Evolutionary conservation across 1,284 basidiomycete genomes (phyloP), one percentile per base, ranked within the genome.

Genomic region (Porodaedalea pini): DNA sequence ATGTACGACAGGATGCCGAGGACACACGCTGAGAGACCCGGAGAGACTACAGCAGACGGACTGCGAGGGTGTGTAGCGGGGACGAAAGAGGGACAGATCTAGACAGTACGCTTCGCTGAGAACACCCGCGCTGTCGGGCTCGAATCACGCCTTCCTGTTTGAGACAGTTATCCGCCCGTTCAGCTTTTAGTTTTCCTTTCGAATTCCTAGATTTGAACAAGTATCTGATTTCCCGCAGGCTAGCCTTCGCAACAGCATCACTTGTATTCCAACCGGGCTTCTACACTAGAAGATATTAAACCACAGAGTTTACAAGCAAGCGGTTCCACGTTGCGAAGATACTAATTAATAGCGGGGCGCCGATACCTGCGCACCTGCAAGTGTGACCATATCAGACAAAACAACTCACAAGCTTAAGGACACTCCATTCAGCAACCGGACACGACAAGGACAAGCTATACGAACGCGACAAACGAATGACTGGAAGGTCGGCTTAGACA

Each of bases 401-500:
- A 32, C 6, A 32, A 31, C 6, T 32, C 51, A 44, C n/a, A 34
- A 25, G 25, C 6, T n/a, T 11, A 34, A 53, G 25, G 29, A 29
- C 36, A 54, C 36, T 44, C 41, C 41, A 54, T 45, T 45, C 51
- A 44, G 40, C 41, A 51, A 13, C 19, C 23, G 40, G 48, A 39
- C 43, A 48, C 2, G 41, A 27, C 32, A 48, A 37, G 19, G 48
- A 31, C 55, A 56, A 49, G 49, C 23, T 47, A 43, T 43, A 56
- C 17, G 55, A 43, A 56, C 29, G 40, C 48, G 21, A 56, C 36
- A 52, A 58, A 58, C 51, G 57, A 56, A 39, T 41, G 55, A 56
- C 55, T 29, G 10, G 47, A 56, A 31, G 36, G 37, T 56, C 47
- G 54, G 54, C 13, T 48, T 50, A 50, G 37, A 32, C 39, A 49